A percentile compares a stretch with the other conserved stretches of the same genome.
Conservation (phyloP, 805 yeast genomes). For the Yarrowia hollandica region DNA sequence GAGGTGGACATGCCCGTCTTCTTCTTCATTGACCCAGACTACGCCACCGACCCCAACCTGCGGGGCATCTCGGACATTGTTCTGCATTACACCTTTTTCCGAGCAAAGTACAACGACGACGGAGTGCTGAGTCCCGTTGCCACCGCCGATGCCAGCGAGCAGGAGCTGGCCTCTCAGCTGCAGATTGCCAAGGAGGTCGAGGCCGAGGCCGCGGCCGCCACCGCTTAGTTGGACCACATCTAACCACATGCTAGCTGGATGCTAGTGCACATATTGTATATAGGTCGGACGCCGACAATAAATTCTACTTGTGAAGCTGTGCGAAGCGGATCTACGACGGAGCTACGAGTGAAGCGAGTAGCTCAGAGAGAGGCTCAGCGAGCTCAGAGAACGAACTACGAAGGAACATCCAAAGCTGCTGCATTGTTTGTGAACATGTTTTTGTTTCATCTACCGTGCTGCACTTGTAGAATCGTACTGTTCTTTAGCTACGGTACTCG, state of each 20-base stretch:
- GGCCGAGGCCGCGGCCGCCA: constrained; percentile 4
- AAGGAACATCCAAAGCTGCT: too few relatives aligned
- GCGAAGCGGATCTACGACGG: too few relatives aligned
- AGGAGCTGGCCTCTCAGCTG: constrained; percentile 12
- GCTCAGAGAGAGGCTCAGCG: too few relatives aligned
- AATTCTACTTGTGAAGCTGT: constrained; percentile 15
- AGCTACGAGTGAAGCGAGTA: too few relatives aligned
- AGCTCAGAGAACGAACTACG: too few relatives aligned
- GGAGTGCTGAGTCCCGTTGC: constrained; percentile 36
- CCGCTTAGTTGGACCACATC: too few relatives aligned
- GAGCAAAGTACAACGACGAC: constrained; percentile 37
- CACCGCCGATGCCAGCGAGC: constrained; percentile 21
- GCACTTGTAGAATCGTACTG: too few relatives aligned
- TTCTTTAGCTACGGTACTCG: too few relatives aligned
- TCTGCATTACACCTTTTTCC: constrained; percentile 90
- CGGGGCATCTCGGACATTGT: constrained; percentile 86
- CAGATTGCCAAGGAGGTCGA: constrained; percentile 17
- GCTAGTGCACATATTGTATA: constrained; percentile 5
- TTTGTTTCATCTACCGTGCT: too few relatives aligned
- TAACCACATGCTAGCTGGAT: too few relatives aligned
- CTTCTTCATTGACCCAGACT: constrained; percentile 95
- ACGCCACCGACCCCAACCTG: constrained; percentile 89
- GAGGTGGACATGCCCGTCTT: constrained; percentile 99
- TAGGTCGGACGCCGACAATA: constrained; percentile 8
- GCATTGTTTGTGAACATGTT: too few relatives aligned